Conservation (phyloP, 2,329 filamentous ascomycete genomes). For the Phyllosticta ampelicida region DNA sequence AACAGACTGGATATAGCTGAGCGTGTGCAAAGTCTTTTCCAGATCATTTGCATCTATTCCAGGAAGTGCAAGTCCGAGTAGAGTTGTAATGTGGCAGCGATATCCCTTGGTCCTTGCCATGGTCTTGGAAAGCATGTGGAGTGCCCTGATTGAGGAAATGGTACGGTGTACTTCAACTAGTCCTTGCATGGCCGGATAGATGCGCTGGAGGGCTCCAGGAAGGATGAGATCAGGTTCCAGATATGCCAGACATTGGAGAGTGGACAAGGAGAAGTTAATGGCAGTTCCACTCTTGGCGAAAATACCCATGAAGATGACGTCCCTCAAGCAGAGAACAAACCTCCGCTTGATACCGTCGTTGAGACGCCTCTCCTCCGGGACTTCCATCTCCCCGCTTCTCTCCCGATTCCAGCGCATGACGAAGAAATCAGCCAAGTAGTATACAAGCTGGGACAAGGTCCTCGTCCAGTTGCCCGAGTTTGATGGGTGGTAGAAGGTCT, state of each 20-base stretch:
- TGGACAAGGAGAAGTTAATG: constrained; percentile 83
- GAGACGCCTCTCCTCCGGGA: constrained; percentile 68
- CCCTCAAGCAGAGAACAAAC: constrained; percentile 79
- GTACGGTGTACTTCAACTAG: constrained; percentile 95
- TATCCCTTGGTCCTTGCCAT: constrained; percentile 95
- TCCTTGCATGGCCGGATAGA: constrained; percentile 94
- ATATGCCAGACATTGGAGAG: constrained; percentile 79
- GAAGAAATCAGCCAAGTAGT: constrained; percentile 90
- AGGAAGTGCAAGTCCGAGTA: constrained; percentile 84
- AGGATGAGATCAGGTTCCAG: constrained; percentile 86
- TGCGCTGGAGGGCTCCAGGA: constrained; percentile 85
- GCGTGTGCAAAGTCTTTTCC: constrained; percentile 87
- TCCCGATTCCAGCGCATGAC: constrained; percentile 97
- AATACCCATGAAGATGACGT: constrained; percentile 96
- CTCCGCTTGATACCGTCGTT: constrained; percentile 72
- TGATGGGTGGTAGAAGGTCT: constrained; percentile 98
- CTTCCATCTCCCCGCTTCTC: constrained; percentile 80
- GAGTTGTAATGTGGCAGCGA: constrained; percentile 85
- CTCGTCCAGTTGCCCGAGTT: constrained; percentile 90
- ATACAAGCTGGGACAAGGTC: constrained; percentile 78
- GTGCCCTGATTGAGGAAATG: constrained; percentile 79
- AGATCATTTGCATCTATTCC: constrained; percentile 97
- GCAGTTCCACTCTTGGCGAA: constrained; percentile 92
- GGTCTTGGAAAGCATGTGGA: constrained; percentile 84
- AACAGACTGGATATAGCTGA: constrained; percentile 91